Evolutionary conservation across 805 yeast genomes (phyloP).

Genomic region (Crinitomyces ghanaensis): DNA sequence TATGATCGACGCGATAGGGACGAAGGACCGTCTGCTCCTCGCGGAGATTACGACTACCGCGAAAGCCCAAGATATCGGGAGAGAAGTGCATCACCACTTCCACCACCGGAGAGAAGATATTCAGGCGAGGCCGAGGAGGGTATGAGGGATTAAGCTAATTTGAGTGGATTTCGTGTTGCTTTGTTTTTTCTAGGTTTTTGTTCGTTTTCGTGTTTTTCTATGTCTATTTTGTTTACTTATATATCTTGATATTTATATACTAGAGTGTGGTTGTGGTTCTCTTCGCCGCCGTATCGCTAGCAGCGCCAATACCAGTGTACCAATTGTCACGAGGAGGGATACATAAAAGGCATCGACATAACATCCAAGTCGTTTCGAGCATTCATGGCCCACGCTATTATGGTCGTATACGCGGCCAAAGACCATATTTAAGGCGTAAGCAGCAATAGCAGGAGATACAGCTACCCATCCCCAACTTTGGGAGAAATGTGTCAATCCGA

Average conservation of each 20-base stretch:
- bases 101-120: no score
- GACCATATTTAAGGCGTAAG: constrained; percentile 44
- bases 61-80: no score
- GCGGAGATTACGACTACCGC: no score
- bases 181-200: no score
- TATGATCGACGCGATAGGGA: constrained; percentile 35
- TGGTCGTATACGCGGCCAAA: constrained; percentile 58
- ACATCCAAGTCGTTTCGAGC: constrained; percentile 14
- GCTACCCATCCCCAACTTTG: constrained; percentile 65
- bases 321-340: constrained; percentile 5
- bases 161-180: no score
- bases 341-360: constrained; percentile 14
- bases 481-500: constrained; percentile 56
- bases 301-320: constrained; percentile 7
- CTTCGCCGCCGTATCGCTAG: constrained; percentile 8
- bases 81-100: no score
- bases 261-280: constrained; percentile 1
- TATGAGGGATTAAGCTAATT: no score
- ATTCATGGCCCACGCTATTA: constrained; percentile 17
- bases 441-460: constrained; percentile 51
- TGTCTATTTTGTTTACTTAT: no score
- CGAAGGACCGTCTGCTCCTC: no score
- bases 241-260: not conserved
- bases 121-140: no score
- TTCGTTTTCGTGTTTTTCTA: no score